Base-by-base conservation (phyloP, 495 filamentous ascomycete species). In the Platismatia glauca region DNA sequence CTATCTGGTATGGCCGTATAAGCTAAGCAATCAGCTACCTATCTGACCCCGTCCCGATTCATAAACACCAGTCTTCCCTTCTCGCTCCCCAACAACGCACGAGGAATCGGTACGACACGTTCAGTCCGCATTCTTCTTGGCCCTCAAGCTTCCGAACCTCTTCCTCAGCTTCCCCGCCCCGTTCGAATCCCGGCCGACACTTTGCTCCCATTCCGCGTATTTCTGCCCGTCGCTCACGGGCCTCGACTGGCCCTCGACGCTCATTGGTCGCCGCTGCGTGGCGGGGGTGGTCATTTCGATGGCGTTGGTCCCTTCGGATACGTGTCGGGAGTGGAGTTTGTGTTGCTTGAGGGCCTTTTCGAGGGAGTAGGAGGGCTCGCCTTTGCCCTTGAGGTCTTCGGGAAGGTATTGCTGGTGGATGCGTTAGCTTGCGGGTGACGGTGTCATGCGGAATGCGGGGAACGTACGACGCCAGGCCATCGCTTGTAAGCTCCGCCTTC, bases 301-400 rank as follows among this genome's bases (percentile, higher is more conserved):
- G 29, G 35, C 57, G 38, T 34, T 35, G 48, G 38, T 62, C 43
- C 63, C 68, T 24, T 66, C 66, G 27, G 66, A 68, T 1, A 57
- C 58, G 43, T 66, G 55, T 46, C 66, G 68, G 41, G 57, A 53
- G 44, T 70, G 66, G 34, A 29, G 9, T 50, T 69, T 65, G 57
- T 79, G 77, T 18, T 81, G 76, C 69, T 86, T 87, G 41, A 84
- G 76, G 5, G 81, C 77, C 60, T 83, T 77, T 64, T 90, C 89
- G 56, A 86, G 74, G 20, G 87, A 80, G 74, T 79, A 94, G 6
- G 79, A 80, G 6, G 89, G 89, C 71, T 91, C 88, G 39, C 88
- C 87, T 72, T 94, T 91, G 38, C 88, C 89, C 69, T 91, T 91
- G 41, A 87, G 75, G 66, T 94, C 89, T 37, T 82, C 80, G 6